These are phyloP conservation scores for Noccaea caerulescens DNA, from an alignment of 345 rosid species.

Conservation along the genomic window DNA sequence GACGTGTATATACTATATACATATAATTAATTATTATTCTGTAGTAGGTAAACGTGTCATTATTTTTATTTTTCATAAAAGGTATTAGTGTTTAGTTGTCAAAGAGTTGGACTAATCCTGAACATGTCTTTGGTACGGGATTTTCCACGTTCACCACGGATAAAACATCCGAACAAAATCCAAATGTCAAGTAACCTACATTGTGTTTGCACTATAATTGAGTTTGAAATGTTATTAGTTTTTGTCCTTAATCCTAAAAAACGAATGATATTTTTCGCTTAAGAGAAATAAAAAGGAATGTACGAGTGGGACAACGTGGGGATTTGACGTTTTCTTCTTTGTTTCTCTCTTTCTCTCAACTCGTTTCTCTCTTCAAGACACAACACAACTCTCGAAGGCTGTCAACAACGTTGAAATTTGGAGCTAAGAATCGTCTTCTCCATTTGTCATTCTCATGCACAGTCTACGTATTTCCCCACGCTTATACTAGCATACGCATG, in stretches of 20 bases:
- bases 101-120: no score
- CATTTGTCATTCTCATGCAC: constrained; percentile 76
- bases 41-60: no score
- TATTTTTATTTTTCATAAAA: no score
- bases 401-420: constrained; percentile 68
- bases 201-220: background rate
- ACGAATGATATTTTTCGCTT: background rate
- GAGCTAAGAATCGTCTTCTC: constrained; percentile 79
- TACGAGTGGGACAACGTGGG: constrained; percentile 48
- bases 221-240: background rate
- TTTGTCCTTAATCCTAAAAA: background rate
- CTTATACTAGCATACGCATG: constrained; percentile 34
- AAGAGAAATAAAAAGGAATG: constrained; percentile 19
- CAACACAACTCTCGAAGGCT: constrained; percentile 63
- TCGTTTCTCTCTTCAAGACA: constrained; percentile 28
- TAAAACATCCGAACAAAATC: background rate
- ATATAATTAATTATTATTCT: no score
- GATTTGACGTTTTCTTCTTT: constrained; percentile 60
- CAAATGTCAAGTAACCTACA: background rate
- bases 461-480: constrained; percentile 37
- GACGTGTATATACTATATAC: no score
- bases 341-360: constrained; percentile 16
- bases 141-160: background rate
- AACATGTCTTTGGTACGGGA: background rate
- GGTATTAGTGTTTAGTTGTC: no score